phyloP scores from a whole-genome alignment of 140 eudicot species.

The Bidens hawaiensis region DNA sequence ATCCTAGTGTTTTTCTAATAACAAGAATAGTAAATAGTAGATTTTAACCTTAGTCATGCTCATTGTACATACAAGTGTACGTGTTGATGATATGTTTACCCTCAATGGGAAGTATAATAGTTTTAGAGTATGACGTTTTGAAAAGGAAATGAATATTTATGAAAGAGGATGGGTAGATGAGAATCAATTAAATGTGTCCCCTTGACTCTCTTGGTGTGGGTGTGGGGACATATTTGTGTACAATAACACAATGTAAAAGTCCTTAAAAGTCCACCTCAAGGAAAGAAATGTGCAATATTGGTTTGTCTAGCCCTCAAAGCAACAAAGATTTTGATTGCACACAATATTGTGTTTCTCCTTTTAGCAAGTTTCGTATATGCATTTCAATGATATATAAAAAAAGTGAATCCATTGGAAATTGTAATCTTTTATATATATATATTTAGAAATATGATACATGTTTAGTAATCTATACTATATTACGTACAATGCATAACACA shows the following conservation, averaged over 20 bases:
- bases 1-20: background rate
- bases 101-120: slow-evolving; percentile 4
- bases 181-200: slow-evolving; percentile 31
- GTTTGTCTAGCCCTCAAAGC: slow-evolving; percentile 45
- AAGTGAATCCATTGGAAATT: no score
- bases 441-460: no score
- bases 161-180: slow-evolving; percentile 24
- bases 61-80: slow-evolving; percentile 5
- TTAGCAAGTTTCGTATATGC: slow-evolving; percentile 4
- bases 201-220: slow-evolving; percentile 18
- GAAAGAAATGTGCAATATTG: slow-evolving; percentile 43
- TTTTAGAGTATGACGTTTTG: slow-evolving; percentile 4
- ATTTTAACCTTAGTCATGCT: background rate
- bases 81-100: background rate
- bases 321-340: slow-evolving; percentile 30
- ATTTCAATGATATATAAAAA: no score
- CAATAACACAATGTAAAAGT: slow-evolving; percentile 23
- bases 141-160: background rate
- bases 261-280: slow-evolving; percentile 17
- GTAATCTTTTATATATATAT: no score
- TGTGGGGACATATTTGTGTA: slow-evolving; percentile 31
- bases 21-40: background rate
- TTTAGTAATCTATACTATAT: no score
- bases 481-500: no score
- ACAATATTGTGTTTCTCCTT: slow-evolving; percentile 3